These are phyloP conservation scores for Parathielavia hyrcaniae DNA, from an alignment of 495 filamentous ascomycete species.

Conservation along the genomic window DNA sequence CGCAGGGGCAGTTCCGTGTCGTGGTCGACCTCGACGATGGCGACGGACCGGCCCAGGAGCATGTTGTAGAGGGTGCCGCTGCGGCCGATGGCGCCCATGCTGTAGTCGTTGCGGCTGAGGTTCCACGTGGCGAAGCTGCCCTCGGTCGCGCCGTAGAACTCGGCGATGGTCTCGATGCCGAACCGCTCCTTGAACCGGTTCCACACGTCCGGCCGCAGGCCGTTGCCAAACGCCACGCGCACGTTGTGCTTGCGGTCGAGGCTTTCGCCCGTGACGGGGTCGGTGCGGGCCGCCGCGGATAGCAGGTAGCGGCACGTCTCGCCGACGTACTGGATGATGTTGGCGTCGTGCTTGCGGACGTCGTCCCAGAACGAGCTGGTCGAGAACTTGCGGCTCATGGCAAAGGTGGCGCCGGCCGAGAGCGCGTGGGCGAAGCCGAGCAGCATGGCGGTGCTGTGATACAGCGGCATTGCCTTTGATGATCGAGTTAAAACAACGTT, in stretches of 20 bases:
- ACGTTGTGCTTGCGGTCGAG: conserved; percentile 73
- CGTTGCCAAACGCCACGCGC: conserved; percentile 83
- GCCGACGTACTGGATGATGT: conserved; percentile 89
- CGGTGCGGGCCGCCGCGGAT: conserved; percentile 56
- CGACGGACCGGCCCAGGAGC: conserved; percentile 45
- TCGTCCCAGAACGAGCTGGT: conserved; percentile 78
- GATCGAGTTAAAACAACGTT: neutral
- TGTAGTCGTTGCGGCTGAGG: conserved; percentile 64
- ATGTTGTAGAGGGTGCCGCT: conserved; percentile 56
- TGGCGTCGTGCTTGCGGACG: conserved; percentile 63
- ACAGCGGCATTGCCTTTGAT: conserved; percentile 79
- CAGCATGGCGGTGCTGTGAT: conserved; percentile 76
- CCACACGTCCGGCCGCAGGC: conserved; percentile 90
- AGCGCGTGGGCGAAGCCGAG: conserved; percentile 61
- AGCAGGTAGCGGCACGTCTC: conserved; percentile 91
- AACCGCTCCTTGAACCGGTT: conserved; percentile 81
- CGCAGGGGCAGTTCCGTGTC: conserved; percentile 65
- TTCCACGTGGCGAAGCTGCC: conserved; percentile 70
- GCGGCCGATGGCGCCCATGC: conserved; percentile 74
- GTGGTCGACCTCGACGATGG: conserved; percentile 66
- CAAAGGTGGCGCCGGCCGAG: conserved; percentile 55
- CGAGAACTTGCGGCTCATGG: conserved; percentile 75
- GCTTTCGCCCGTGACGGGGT: conserved; percentile 60
- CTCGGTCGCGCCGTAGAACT: conserved; percentile 92
- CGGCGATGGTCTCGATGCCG: conserved; percentile 67